These are phyloP conservation scores for Xanthoceras sorbifolium DNA, from an alignment of 345 rosid genomes.

Conservation along the genomic window DNA sequence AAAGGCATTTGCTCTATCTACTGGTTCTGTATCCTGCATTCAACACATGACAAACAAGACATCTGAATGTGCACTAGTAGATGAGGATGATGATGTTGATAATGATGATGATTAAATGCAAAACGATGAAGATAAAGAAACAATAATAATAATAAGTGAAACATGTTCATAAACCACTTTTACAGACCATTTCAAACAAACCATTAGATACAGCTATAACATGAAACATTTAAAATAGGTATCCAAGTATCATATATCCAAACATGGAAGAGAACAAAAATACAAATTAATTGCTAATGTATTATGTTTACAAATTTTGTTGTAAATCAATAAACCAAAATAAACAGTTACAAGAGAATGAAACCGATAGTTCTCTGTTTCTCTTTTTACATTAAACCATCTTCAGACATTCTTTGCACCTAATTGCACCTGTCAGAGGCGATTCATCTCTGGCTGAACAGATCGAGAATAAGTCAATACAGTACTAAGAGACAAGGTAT, in stretches of 20 bases:
- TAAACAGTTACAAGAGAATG: not conserved
- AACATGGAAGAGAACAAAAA: not conserved
- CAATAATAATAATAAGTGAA: not conserved
- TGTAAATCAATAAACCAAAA: not conserved
- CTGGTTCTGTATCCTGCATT: conserved; percentile 46
- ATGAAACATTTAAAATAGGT: not conserved
- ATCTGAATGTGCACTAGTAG: not conserved
- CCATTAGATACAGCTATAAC: not conserved
- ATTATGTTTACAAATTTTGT: no score
- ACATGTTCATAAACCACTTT: not conserved
- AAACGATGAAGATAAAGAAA: not conserved
- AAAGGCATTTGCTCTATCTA: conserved; percentile 49
- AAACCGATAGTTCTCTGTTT: not conserved
- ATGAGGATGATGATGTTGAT: not conserved
- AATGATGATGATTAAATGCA: not conserved
- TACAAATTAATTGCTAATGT: not conserved
- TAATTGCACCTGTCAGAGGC: not conserved
- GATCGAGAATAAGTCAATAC: not conserved
- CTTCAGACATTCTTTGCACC: not conserved
- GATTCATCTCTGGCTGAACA: not conserved
- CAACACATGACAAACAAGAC: not conserved
- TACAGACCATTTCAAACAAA: not conserved
- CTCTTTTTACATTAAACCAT: not conserved
- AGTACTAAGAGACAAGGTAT: not conserved
- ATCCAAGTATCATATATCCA: not conserved